phyloP scores from a whole-genome alignment of 495 filamentous ascomycete species.

The Penicillium ochrochloron region DNA sequence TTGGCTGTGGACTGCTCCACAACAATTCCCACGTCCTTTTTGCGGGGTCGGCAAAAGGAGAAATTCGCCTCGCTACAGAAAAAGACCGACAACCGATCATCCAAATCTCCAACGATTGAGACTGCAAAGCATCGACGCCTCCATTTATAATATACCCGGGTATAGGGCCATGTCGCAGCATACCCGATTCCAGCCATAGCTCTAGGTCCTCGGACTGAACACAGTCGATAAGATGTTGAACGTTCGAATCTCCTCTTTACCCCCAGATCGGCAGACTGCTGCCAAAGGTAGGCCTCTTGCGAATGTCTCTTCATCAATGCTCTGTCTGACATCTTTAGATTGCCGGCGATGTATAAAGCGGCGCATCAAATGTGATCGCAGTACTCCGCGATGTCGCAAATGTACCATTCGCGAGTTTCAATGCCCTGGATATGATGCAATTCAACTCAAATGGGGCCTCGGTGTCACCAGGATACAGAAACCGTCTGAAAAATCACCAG shows the following conservation, averaged over 20 bases:
- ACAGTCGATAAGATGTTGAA: conserved; percentile 3
- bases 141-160: background rate
- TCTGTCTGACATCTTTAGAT: background rate
- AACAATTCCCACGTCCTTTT: background rate
- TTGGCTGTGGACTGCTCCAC: background rate
- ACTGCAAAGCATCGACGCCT: background rate
- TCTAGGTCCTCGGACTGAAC: background rate
- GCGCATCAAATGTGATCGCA: conserved; percentile 15
- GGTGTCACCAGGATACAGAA: conserved; percentile 3
- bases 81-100: background rate
- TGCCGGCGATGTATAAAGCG: conserved; percentile 14
- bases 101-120: background rate
- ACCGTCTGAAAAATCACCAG: background rate
- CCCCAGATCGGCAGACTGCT: conserved; percentile 10
- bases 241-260: conserved; percentile 11
- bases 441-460: conserved; percentile 12
- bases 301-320: background rate
- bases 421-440: conserved; percentile 10
- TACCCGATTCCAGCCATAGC: background rate
- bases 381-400: conserved; percentile 7
- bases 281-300: background rate
- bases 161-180: background rate
- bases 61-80: background rate
- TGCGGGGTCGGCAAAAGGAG: conserved; percentile 5
- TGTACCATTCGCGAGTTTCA: conserved; percentile 10